Evolutionary conservation across 345 rosid species (phyloP).

Genomic region (Erucastrum elatum): DNA sequence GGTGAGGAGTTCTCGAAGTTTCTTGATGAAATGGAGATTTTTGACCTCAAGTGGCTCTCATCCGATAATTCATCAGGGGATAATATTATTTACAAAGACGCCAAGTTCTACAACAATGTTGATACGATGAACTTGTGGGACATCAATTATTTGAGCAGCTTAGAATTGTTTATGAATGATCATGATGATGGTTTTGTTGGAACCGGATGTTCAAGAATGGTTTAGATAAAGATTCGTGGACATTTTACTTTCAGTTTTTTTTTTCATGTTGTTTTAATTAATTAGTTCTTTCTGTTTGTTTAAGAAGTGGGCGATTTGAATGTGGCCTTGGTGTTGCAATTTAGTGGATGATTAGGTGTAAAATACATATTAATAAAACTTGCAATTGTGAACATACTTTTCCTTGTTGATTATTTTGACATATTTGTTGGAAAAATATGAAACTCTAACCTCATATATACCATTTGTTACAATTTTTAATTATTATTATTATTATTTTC

Average conservation of each 20-base stretch:
- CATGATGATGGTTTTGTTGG: constrained; percentile 34
- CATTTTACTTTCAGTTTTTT: constrained; percentile 17
- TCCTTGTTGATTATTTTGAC: neutral
- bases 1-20: constrained; percentile 38
- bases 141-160: constrained; percentile 51
- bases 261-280: neutral
- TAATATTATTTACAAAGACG: constrained; percentile 12
- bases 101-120: constrained; percentile 26
- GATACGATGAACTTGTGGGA: constrained; percentile 53
- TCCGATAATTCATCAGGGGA: constrained; percentile 22
- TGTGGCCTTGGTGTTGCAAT: constrained; percentile 19
- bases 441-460: neutral
- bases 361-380: constrained; percentile 32
- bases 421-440: neutral
- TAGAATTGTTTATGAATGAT: constrained; percentile 56
- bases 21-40: constrained; percentile 35
- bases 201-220: constrained; percentile 36
- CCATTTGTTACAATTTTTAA: neutral
- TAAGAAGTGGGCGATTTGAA: constrained; percentile 6
- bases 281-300: neutral
- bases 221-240: constrained; percentile 34
- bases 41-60: constrained; percentile 36
- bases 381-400: constrained; percentile 15
- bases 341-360: constrained; percentile 30
- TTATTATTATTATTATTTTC: neutral